A percentile compares a stretch with the other conserved stretches of the same genome.
Evolutionary conservation across 192 early-diverging fungal genomes (phyloP).

Genomic region (Coemansia erecta): DNA sequence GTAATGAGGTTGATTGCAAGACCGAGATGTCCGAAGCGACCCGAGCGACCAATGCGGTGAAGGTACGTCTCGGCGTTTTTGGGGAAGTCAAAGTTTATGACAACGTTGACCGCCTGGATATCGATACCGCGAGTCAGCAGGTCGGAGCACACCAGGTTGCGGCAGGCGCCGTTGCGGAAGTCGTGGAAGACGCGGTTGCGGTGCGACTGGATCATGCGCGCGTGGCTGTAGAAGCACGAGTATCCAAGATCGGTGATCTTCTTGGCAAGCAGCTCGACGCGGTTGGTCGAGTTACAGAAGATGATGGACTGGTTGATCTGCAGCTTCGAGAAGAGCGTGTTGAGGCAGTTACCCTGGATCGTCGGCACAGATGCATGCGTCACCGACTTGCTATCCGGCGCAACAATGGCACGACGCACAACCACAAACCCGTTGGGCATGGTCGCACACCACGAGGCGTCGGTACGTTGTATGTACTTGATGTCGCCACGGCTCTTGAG

Average conservation of each 20-base stretch:
- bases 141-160: conserved; percentile 98
- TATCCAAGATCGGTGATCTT: conserved; percentile 99
- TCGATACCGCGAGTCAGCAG: conserved; percentile 97
- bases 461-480: conserved; percentile 17
- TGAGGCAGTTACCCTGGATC: conserved; percentile 56
- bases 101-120: conserved; percentile 99
- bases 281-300: conserved; percentile 99
- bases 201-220: conserved; percentile 96
- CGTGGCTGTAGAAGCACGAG: conserved; percentile 99
- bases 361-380: conserved; percentile 24
- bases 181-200: conserved; percentile 99
- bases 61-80: conserved; percentile 99
- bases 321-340: conserved; percentile 94
- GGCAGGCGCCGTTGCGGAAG: conserved; percentile 96
- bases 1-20: conserved; percentile 98
- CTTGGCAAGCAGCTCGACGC: conserved; percentile 96
- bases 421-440: conserved; percentile 35
- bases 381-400: conserved; percentile 6
- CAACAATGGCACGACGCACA: conserved; percentile 19
- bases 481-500: conserved; percentile 14
- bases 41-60: conserved; percentile 97
- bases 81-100: conserved; percentile 99
- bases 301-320: conserved; percentile 99
- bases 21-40: conserved; percentile 93
- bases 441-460: conserved; percentile 36